Percentiles rank a stretch among this genome's conserved stretches.
phyloP scores from a whole-genome alignment of 768 basidiomycete species.

The Pleurotus giganteus region DNA sequence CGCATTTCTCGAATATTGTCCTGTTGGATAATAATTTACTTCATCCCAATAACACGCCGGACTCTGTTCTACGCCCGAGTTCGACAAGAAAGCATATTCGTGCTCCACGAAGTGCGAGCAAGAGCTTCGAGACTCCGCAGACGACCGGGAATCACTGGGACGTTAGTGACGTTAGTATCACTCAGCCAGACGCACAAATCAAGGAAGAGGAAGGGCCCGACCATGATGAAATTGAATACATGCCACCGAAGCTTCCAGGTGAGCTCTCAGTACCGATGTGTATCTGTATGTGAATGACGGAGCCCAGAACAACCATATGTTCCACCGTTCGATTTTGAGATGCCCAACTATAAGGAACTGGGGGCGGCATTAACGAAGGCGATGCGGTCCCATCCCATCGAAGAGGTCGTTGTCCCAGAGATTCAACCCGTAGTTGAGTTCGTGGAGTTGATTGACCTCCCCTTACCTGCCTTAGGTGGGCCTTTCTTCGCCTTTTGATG shows the following conservation, averaged over 20 bases:
- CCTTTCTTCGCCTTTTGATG: slow-evolving; percentile 27
- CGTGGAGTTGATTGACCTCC: slow-evolving; percentile 19
- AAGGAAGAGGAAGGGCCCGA: slow-evolving; percentile 33
- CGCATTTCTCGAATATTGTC: slow-evolving; percentile 32
- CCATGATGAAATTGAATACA: slow-evolving; percentile 50
- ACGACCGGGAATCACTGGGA: slow-evolving; percentile 75
- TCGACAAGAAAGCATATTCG: slow-evolving; percentile 66
- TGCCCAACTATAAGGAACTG: slow-evolving; percentile 42
- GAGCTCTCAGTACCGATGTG: slow-evolving; percentile 8
- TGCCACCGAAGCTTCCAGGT: slow-evolving; percentile 47
- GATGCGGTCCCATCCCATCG: slow-evolving; percentile 29
- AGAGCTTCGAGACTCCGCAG: slow-evolving; percentile 63
- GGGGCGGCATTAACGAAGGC: slow-evolving; percentile 34
- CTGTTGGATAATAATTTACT: slow-evolving; percentile 18
- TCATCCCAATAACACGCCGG: slow-evolving; percentile 28
- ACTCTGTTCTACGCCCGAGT: slow-evolving; percentile 57
- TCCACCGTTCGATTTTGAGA: slow-evolving; percentile 42
- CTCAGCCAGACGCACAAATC: slow-evolving; percentile 22
- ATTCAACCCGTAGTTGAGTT: slow-evolving; percentile 28
- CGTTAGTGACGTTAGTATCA: slow-evolving; percentile 52
- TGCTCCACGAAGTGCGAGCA: slow-evolving; percentile 46
- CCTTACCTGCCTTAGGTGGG: slow-evolving; percentile 27
- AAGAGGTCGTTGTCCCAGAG: slow-evolving; percentile 22
- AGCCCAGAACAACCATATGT: slow-evolving; percentile 38
- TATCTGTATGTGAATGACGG: not conserved